phyloP scores from a whole-genome alignment of 2,329 filamentous ascomycete genomes.

The Arthrocladium fulminans region DNA sequence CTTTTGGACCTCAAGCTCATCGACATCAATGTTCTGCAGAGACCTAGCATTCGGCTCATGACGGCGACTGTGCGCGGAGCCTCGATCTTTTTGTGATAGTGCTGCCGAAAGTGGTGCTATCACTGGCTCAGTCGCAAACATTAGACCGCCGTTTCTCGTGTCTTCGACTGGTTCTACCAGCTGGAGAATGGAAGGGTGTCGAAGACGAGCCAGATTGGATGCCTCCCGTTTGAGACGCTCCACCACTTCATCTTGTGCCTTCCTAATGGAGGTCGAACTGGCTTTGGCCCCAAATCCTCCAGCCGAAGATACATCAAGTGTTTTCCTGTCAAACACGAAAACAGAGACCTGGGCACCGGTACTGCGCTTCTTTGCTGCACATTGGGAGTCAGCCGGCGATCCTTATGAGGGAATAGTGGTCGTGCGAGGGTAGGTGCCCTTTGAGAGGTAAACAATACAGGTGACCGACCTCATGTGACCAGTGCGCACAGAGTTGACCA shows the following conservation, averaged over 20 bases:
- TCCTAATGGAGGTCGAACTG: conserved; percentile 62
- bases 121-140: conserved; percentile 90
- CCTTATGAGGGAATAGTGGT: neutral
- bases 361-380: conserved; percentile 75
- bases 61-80: conserved; percentile 4
- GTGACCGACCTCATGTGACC: conserved; percentile 4
- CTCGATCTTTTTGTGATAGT: conserved; percentile 69
- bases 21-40: conserved; percentile 78
- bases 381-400: neutral
- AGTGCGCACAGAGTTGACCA: conserved; percentile 1
- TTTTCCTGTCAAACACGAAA: conserved; percentile 89
- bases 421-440: neutral
- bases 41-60: conserved; percentile 39
- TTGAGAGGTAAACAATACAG: neutral
- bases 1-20: conserved; percentile 96
- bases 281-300: conserved; percentile 53
- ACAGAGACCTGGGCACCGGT: conserved; percentile 82
- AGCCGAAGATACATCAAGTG: conserved; percentile 58
- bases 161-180: conserved; percentile 93
- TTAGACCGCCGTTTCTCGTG: conserved; percentile 77
- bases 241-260: conserved; percentile 77
- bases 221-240: conserved; percentile 89
- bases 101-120: conserved; percentile 78
- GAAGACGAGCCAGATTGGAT: conserved; percentile 72
- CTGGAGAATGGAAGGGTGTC: conserved; percentile 87